Percentiles rank a stretch among this genome's conserved stretches.
phyloP scores from a whole-genome alignment of 208 protist genomes.

The Chromosphaera perkinsii region DNA sequence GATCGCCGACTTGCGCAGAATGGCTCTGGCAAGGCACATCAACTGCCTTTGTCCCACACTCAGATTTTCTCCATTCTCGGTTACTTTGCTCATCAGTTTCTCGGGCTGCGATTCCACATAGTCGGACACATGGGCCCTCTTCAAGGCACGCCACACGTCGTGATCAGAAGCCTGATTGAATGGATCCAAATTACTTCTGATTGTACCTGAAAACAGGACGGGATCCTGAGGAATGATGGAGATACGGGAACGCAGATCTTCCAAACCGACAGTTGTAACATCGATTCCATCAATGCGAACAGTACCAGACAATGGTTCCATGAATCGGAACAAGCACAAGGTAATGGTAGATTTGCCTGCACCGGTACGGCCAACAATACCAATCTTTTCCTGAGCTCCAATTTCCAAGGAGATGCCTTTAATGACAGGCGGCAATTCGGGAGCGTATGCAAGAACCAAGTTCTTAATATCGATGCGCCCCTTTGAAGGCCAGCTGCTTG shows the following conservation, averaged over 20 bases:
- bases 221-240: slow-evolving; percentile 96
- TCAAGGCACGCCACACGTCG: slow-evolving; percentile 54
- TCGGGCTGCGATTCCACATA: slow-evolving; percentile 10
- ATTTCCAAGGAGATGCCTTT: slow-evolving; percentile 13
- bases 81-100: slow-evolving; percentile 47
- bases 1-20: slow-evolving; percentile 72
- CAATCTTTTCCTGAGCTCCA: slow-evolving; percentile 48
- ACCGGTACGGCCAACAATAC: slow-evolving; percentile 77
- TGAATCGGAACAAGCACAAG: slow-evolving; percentile 72
- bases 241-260: slow-evolving; percentile 77
- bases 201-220: slow-evolving; percentile 65
- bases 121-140: slow-evolving; percentile 28
- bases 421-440: slow-evolving; percentile 30
- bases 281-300: slow-evolving; percentile 81
- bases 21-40: slow-evolving; percentile 84
- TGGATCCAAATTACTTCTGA: slow-evolving; percentile 86
- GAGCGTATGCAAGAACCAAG: too few relatives aligned
- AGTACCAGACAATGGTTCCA: slow-evolving; percentile 67
- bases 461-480: neutral
- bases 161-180: slow-evolving; percentile 59
- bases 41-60: slow-evolving; percentile 72
- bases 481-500: neutral
- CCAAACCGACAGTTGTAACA: slow-evolving; percentile 58
- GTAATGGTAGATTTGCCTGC: slow-evolving; percentile 60
- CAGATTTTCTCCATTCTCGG: slow-evolving; percentile 76